Evolutionary conservation across 2,329 filamentous ascomycete species (phyloP).

Genomic region (Akanthomyces muscarius): DNA sequence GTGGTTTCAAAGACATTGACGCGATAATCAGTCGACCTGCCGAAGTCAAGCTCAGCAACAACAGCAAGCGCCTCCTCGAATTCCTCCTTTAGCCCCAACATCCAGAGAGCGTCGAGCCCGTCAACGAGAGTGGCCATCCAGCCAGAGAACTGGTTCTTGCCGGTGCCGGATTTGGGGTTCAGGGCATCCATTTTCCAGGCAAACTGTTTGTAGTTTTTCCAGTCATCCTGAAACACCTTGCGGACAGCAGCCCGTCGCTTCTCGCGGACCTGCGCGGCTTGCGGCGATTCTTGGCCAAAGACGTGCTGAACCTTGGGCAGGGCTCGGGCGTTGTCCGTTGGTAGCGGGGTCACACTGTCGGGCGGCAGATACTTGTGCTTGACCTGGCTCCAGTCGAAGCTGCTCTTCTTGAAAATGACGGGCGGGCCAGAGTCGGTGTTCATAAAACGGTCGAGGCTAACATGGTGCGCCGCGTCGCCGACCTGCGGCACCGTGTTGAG

Average conservation of each 20-base stretch:
- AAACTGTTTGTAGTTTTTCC: slow-evolving; percentile 56
- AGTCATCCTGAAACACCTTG: slow-evolving; percentile 37
- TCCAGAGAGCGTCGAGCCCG: slow-evolving; percentile 67
- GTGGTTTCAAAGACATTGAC: slow-evolving; percentile 69
- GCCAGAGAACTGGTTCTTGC: slow-evolving; percentile 57
- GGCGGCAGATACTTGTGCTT: slow-evolving; percentile 25
- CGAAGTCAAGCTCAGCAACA: slow-evolving; percentile 58
- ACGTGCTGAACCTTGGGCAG: slow-evolving; percentile 35
- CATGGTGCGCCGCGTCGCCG: background rate
- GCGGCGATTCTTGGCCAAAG: slow-evolving; percentile 28
- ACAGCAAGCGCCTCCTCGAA: slow-evolving; percentile 61
- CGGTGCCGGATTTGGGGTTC: slow-evolving; percentile 49
- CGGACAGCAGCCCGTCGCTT: slow-evolving; percentile 32
- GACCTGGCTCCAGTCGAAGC: slow-evolving; percentile 37
- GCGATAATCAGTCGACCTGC: slow-evolving; percentile 39
- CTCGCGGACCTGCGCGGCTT: slow-evolving; percentile 26
- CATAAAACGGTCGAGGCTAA: slow-evolving; percentile 29
- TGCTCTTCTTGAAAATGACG: slow-evolving; percentile 25
- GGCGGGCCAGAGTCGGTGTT: slow-evolving; percentile 21
- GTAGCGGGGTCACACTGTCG: slow-evolving; percentile 24
- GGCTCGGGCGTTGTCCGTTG: slow-evolving; percentile 19
- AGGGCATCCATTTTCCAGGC: slow-evolving; percentile 65
- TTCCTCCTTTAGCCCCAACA: slow-evolving; percentile 63
- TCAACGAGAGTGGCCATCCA: slow-evolving; percentile 68
- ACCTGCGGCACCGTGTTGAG: background rate